Percentiles rank a stretch among this genome's conserved stretches.
Conservation (phyloP, 1,139 yeast genomes). For the Scheffersomyces insectosa region DNA sequence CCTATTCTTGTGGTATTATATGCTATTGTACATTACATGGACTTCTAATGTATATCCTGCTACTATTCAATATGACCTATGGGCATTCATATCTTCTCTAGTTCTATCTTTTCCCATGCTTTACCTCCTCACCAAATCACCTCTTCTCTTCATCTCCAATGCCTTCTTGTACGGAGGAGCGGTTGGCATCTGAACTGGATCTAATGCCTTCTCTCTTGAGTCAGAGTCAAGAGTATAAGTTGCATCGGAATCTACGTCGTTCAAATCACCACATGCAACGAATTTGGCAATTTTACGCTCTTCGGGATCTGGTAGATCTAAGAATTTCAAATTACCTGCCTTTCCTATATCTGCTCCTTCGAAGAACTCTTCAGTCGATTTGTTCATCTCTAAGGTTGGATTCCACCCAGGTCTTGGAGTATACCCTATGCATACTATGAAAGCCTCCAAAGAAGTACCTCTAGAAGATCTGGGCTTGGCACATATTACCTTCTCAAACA, state of each 20-base stretch:
- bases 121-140: constrained; percentile 43
- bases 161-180: constrained; percentile 96
- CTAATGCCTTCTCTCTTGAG: constrained; percentile 50
- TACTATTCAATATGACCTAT: no score
- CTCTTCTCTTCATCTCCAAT: constrained; percentile 79
- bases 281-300: constrained; percentile 81
- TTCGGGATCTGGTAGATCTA: constrained; percentile 50
- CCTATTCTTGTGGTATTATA: neutral
- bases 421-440: constrained; percentile 88
- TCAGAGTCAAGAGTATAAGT: constrained; percentile 69
- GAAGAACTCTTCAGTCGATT: constrained; percentile 80
- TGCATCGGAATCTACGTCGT: constrained; percentile 90
- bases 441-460: constrained; percentile 91
- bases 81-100: no score
- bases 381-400: constrained; percentile 58
- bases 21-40: no score
- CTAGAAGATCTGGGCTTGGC: constrained; percentile 95
- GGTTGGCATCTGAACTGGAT: constrained; percentile 93
- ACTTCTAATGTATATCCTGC: no score
- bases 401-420: constrained; percentile 80
- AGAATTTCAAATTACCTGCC: constrained; percentile 40
- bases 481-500: constrained; percentile 85
- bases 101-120: neutral
- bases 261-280: constrained; percentile 89
- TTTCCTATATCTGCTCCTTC: constrained; percentile 64